Conservation (phyloP, 2,329 filamentous ascomycete species). For the Pyrenophora teres region DNA sequence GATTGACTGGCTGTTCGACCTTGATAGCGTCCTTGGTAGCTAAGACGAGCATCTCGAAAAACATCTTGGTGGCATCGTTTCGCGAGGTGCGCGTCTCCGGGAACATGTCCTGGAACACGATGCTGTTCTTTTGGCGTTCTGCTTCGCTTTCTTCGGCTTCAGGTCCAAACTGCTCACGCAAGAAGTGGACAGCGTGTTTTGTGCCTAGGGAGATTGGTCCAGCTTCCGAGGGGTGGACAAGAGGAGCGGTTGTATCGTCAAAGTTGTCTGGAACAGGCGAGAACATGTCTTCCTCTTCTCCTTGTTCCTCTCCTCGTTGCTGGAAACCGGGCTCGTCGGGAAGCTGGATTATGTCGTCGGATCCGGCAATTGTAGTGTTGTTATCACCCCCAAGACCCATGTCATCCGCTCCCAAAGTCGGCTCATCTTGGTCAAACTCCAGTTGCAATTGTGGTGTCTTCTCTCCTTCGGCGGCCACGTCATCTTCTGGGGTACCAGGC, state of each 20-base stretch:
- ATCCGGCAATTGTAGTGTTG: constrained; percentile 33
- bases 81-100: constrained; percentile 80
- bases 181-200: constrained; percentile 91
- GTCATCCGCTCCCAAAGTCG: constrained; percentile 51
- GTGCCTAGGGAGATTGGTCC: constrained; percentile 89
- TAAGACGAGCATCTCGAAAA: constrained; percentile 94
- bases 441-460: constrained; percentile 74
- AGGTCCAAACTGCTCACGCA: constrained; percentile 83
- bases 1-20: constrained; percentile 77
- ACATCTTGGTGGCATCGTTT: constrained; percentile 98
- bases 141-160: constrained; percentile 69
- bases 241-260: constrained; percentile 76
- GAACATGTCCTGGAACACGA: constrained; percentile 89
- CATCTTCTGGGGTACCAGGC: constrained; percentile 69
- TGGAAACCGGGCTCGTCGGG: constrained; percentile 33
- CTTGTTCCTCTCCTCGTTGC: constrained; percentile 39
- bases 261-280: constrained; percentile 61
- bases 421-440: constrained; percentile 58
- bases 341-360: constrained; percentile 37
- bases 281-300: constrained; percentile 46
- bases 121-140: constrained; percentile 73
- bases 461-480: constrained; percentile 54
- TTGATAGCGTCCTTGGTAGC: constrained; percentile 98
- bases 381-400: constrained; percentile 49
- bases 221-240: constrained; percentile 80